Evolutionary conservation across 768 basidiomycete species (phyloP), one percentile per base, ranked within the genome.

Genomic region (Tulasnella sp.): DNA sequence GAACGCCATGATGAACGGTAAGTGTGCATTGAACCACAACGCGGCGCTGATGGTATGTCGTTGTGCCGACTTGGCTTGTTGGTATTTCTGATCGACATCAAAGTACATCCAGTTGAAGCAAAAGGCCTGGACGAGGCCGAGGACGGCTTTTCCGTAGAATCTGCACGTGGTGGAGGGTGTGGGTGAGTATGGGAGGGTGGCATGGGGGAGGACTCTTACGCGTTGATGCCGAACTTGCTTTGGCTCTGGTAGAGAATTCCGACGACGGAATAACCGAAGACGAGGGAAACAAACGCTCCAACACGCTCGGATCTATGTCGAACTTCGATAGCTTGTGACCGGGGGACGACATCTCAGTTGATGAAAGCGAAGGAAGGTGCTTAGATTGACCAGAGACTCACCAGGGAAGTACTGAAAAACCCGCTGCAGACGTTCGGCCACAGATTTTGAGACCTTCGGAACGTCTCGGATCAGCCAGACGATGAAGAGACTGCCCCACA

Each of bases 101-200:
- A 78, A 78, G 58, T 78, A 78, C 0, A 78, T 69, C 77, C 77
- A 78, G 58, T 78, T 78, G 60, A 78, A 78, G 58, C 77, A 78
- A 44, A 78, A 78, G 50, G 77, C 77, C 20, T 78, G 77, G 37
- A 78, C 28, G 48, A 78, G 77, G 22, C 60, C 77, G 34, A 78
- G 77, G 24, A 64, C 77, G 60, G 77, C 77, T 72, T 78, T 78
- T 14, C 77, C 77, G 64, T 58, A 78, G 58, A 78, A 78, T 16
- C 77, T 78, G 28, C 14, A 46, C 14, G 46, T 46, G 46, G 14
- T 20, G 46, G 14, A 42, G 42, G 46, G 46, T 20, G 16, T 16
- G 46, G 14, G 46, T 18, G 46, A 18, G 46, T 46, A 46, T 46
- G 46, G 20, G 20, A 76, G 16, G 76, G 46, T n/a, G n/a, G 34